Conservation (phyloP, 2,329 filamentous ascomycete species). For the Apiospora marii region DNA sequence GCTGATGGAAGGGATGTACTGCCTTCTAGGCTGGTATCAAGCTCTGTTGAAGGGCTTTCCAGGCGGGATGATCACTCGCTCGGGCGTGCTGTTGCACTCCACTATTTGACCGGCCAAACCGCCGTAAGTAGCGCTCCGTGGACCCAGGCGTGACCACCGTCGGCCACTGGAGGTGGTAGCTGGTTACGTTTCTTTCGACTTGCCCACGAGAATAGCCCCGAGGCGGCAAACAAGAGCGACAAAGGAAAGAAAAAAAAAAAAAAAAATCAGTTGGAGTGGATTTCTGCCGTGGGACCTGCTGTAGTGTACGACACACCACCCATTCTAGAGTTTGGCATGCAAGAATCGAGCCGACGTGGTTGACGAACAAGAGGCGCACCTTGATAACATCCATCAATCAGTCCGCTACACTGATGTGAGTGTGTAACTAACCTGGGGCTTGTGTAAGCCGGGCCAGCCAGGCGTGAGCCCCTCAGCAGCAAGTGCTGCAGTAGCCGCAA, state of each 20-base stretch:
- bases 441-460: constrained; percentile 13
- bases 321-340: not conserved
- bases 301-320: not conserved
- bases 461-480: not conserved
- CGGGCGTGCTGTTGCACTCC: constrained; percentile 43
- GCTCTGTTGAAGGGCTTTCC: not conserved
- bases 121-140: constrained; percentile 53
- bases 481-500: constrained; percentile 17
- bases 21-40: not conserved
- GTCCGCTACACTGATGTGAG: not conserved
- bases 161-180: constrained; percentile 27
- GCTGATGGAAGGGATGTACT: not conserved
- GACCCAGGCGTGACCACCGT: constrained; percentile 28
- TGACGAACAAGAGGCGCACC: not conserved
- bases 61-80: constrained; percentile 19
- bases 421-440: not conserved
- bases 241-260: not conserved
- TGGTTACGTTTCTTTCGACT: constrained; percentile 8
- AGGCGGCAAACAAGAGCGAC: constrained; percentile 1
- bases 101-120: constrained; percentile 67
- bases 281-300: constrained; percentile 3
- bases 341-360: not conserved
- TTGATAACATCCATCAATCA: not conserved
- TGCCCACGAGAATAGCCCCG: constrained; percentile 24
- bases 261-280: not conserved